Conservation (phyloP, 345 rosid species). For the Salix dunnii region DNA sequence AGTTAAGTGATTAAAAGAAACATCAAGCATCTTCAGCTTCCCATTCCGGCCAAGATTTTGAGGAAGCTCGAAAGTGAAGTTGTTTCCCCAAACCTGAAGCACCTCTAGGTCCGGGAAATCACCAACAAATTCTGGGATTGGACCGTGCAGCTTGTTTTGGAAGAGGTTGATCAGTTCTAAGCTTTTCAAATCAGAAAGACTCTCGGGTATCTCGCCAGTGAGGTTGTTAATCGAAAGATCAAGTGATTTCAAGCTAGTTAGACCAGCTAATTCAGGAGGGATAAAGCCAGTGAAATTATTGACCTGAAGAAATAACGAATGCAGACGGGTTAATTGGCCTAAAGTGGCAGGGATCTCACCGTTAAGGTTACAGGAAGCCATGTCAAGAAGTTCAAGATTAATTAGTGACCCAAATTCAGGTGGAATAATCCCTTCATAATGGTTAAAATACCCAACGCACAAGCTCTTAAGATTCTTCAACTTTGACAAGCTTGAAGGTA, state of each 20-base stretch:
- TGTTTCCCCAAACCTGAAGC: constrained; percentile 71
- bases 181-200: constrained; percentile 43
- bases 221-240: constrained; percentile 65
- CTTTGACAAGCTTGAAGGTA: constrained; percentile 55
- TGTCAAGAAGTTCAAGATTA: constrained; percentile 55
- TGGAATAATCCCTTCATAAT: constrained; percentile 61
- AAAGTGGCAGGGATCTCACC: constrained; percentile 73
- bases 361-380: constrained; percentile 59
- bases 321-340: constrained; percentile 47
- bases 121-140: constrained; percentile 60
- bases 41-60: constrained; percentile 67
- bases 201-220: constrained; percentile 70
- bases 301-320: constrained; percentile 67
- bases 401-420: constrained; percentile 63
- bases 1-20: constrained; percentile 60
- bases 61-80: constrained; percentile 65
- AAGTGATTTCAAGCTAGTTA: constrained; percentile 60
- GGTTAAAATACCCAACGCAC: constrained; percentile 59
- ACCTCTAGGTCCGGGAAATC: constrained; percentile 64
- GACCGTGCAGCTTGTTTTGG: constrained; percentile 58
- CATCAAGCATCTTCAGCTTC: constrained; percentile 55
- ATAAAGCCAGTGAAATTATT: constrained; percentile 67
- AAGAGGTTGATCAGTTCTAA: constrained; percentile 62
- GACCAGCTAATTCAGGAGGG: constrained; percentile 65
- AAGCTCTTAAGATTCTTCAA: constrained; percentile 54